Evolutionary conservation across 805 yeast species (phyloP).

Genomic region (Torulaspora indica): DNA sequence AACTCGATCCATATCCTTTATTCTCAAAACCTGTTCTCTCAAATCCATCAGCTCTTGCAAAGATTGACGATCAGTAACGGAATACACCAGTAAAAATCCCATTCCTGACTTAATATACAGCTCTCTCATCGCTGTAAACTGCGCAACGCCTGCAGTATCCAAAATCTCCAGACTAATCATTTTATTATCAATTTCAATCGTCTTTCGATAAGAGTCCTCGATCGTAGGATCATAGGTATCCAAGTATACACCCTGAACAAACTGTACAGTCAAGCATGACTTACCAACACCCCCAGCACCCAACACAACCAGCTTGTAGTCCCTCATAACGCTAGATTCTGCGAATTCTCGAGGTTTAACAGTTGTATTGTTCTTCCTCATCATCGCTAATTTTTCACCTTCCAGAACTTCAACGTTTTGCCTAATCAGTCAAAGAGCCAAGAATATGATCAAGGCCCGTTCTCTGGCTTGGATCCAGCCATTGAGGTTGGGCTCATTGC

Average conservation of each 20-base stretch:
- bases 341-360: too few species aligned
- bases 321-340: constrained; percentile 40
- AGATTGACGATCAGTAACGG: constrained; percentile 73
- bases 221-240: constrained; percentile 96
- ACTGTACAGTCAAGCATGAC: constrained; percentile 87
- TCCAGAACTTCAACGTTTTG: neutral
- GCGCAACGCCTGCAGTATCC: constrained; percentile 94
- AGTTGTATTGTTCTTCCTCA: neutral
- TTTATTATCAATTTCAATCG: constrained; percentile 81
- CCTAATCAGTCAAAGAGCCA: neutral
- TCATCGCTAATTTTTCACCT: neutral
- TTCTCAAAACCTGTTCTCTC: constrained; percentile 77
- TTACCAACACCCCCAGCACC: constrained; percentile 99
- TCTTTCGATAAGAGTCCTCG: constrained; percentile 90
- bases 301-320: constrained; percentile 82
- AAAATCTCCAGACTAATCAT: constrained; percentile 80
- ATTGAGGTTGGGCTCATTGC: neutral
- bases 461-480: neutral
- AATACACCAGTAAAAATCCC: constrained; percentile 83
- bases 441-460: neutral
- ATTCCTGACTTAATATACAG: constrained; percentile 81
- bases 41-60: constrained; percentile 72
- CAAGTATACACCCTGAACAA: constrained; percentile 82
- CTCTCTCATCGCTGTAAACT: constrained; percentile 94
- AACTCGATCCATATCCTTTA: constrained; percentile 67